Evolutionary conservation across 2,329 filamentous ascomycete species (phyloP), one percentile per base, ranked within the genome.

Genomic region (Pseudofabraea citricarpa): DNA sequence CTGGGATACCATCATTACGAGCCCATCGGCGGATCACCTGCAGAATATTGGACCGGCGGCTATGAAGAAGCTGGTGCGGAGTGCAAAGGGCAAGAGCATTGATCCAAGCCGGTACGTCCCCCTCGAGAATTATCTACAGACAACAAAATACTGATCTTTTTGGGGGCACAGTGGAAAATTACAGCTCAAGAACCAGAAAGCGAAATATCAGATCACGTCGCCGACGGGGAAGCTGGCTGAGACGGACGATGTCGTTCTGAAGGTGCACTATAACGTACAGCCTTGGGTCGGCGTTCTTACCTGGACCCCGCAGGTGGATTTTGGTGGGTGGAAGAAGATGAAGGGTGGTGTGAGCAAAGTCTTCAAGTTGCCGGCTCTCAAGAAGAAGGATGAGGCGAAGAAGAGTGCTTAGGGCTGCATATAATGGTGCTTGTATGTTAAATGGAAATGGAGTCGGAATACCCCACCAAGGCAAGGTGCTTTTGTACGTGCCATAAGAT

Each of bases 181-280:
- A 29, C 76, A 79, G 45, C 75, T 97, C 53, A 81, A 82, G 61
- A 90, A 90, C 65, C 88, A 95, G 64, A 85, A 84, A 61, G 87
- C 90, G 3, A 98, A 98, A 68, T 98, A 98, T 73, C 90, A 95
- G 63, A 93, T 98, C 67, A 95, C 90, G 4, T 90, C 96, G 64
- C 87, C 91, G 9, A 78, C 77, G 9, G 87, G 90, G 48, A 83
- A 82, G 64, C 75, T 97, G 53, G 86, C 87, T 36, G 76, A 85
- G 58, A 73, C 81, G 38, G 71, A 76, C 40, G 82, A 93, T 62
- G 88, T 91, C 44, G 83, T 79, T 22, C 71, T 98, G 50, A 81
- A 83, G 57, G 71, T 97, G 41, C 85, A 93, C 61, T 98, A 95
- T 81, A 97, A 97, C 68, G 86, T 97, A 47, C 93, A 98, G 73